A percentile compares a stretch with the other conserved stretches of the same genome.
phyloP scores from a whole-genome alignment of 805 yeast species.

The Scheffersomyces lignosus region DNA sequence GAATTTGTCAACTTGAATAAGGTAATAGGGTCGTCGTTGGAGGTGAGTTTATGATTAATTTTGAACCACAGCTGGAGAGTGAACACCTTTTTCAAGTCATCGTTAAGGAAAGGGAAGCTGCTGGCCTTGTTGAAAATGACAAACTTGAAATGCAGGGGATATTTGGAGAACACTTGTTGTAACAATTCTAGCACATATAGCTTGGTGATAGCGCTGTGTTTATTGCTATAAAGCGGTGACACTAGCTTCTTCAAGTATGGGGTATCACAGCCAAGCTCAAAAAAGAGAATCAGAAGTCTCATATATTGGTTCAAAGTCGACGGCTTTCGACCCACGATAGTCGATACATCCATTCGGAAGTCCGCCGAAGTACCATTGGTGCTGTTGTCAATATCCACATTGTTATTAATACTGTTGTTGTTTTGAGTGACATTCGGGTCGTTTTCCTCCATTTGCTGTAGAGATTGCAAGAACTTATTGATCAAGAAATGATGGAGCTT shows the following conservation, averaged over 20 bases:
- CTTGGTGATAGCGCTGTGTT: constrained; percentile 7
- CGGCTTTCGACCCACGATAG: constrained; percentile 8
- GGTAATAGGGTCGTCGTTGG: constrained; percentile 12
- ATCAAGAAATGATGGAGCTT: constrained; percentile 21
- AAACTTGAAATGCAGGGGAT: constrained; percentile 29
- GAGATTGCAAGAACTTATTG: constrained; percentile 14
- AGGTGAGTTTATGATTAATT: constrained; percentile 16
- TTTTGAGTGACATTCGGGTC: background rate
- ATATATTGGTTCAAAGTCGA: constrained; percentile 17
- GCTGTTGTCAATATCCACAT: no score
- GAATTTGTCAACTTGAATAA: constrained; percentile 31
- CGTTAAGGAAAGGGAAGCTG: constrained; percentile 23
- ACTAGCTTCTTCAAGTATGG: constrained; percentile 18
- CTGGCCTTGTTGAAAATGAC: constrained; percentile 21
- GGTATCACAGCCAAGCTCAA: constrained; percentile 37
- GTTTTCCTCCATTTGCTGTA: background rate
- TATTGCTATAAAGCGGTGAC: constrained; percentile 13
- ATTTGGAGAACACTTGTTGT: constrained; percentile 18
- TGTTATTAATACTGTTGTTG: no score
- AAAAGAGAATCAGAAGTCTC: constrained; percentile 23
- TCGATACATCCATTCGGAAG: background rate
- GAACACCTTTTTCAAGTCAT: constrained; percentile 19
- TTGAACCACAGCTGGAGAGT: constrained; percentile 45
- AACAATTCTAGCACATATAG: constrained; percentile 22
- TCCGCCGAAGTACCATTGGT: no score